A percentile compares a stretch with the other conserved stretches of the same genome.
These are phyloP conservation scores for Claviceps cyperi DNA, from an alignment of 2,329 filamentous ascomycete genomes.

Conservation along the genomic window DNA sequence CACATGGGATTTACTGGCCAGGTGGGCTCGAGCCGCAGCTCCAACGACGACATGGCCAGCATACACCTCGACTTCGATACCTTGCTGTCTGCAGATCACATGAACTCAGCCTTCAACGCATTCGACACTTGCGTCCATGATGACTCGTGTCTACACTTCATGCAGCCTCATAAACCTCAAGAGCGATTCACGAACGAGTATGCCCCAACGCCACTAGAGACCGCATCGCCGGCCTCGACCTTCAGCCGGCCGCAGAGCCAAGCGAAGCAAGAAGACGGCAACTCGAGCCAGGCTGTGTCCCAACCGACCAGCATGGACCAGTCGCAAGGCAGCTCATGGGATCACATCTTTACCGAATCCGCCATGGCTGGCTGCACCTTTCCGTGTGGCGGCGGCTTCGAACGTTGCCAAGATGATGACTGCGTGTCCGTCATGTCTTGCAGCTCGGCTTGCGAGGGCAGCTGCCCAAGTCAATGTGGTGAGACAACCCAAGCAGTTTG, in stretches of 20 bases:
- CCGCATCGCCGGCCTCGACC: neutral
- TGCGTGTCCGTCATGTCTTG: constrained; percentile 18
- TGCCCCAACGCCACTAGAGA: constrained; percentile 4
- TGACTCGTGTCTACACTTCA: constrained; percentile 17
- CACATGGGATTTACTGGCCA: constrained; percentile 12
- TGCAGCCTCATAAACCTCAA: constrained; percentile 6
- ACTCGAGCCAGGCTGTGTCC: neutral
- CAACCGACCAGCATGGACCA: constrained; percentile 4
- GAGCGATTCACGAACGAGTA: constrained; percentile 5
- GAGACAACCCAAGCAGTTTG: constrained; percentile 18
- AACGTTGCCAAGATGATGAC: constrained; percentile 12
- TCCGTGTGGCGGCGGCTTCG: neutral
- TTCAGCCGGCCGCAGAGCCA: neutral
- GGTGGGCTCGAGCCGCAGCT: constrained; percentile 7
- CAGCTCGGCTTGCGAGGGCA: constrained; percentile 20
- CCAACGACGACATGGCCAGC: constrained; percentile 17
- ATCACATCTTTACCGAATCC: constrained; percentile 8
- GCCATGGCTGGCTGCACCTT: constrained; percentile 2
- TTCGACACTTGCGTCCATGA: constrained; percentile 17
- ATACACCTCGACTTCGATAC: constrained; percentile 13
- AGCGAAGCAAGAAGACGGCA: neutral
- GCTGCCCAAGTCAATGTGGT: constrained; percentile 22
- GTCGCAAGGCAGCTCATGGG: constrained; percentile 8
- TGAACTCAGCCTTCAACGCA: constrained; percentile 14
- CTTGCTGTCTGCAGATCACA: constrained; percentile 12